A percentile compares a stretch with the other conserved stretches of the same genome.
These are phyloP conservation scores for Cocos nucifera DNA, from an alignment of 176 grass and related monocot genomes.

Conservation along the genomic window DNA sequence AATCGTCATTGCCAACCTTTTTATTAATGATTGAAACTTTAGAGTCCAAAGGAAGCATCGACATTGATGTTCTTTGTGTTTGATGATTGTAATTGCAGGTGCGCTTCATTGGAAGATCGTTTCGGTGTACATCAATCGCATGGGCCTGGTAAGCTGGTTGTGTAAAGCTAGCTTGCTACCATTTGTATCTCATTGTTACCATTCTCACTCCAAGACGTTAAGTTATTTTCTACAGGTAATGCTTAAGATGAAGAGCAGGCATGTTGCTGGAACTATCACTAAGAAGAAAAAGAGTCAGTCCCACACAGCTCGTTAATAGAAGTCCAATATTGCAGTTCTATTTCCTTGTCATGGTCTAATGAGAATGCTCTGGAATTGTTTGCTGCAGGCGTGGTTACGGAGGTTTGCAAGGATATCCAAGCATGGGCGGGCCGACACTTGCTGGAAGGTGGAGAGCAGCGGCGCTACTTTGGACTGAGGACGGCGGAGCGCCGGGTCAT, in stretches of 20 bases:
- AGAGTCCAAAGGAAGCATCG: too few relatives aligned
- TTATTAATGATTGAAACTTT: too few relatives aligned
- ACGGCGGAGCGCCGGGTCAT: slow-evolving; percentile 82
- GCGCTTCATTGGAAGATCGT: slow-evolving; percentile 86
- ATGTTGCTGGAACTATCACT: slow-evolving; percentile 73
- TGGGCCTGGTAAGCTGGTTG: slow-evolving; percentile 37
- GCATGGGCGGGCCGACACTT: slow-evolving; percentile 87
- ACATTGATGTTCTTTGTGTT: too few relatives aligned
- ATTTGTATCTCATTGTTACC: too few relatives aligned
- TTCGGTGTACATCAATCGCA: slow-evolving; percentile 70
- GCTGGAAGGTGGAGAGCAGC: slow-evolving; percentile 62
- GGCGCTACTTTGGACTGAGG: slow-evolving; percentile 79
- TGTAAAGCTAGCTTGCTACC: too few relatives aligned
- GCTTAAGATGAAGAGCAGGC: slow-evolving; percentile 94
- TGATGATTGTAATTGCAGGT: slow-evolving; percentile 25
- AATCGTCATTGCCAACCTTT: too few relatives aligned
- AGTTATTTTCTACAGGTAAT: slow-evolving; percentile 40
- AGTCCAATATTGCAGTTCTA: too few relatives aligned
- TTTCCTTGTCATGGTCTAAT: too few relatives aligned
- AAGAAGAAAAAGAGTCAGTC: slow-evolving; percentile 95
- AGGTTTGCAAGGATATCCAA: slow-evolving; percentile 71
- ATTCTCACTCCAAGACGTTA: too few relatives aligned
- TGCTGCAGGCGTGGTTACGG: slow-evolving; percentile 54
- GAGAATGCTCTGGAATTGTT: too few relatives aligned
- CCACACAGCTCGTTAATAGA: too few relatives aligned